These are phyloP conservation scores for Oryza coarctata DNA, from an alignment of 176 grass and related monocot genomes.

Conservation along the genomic window DNA sequence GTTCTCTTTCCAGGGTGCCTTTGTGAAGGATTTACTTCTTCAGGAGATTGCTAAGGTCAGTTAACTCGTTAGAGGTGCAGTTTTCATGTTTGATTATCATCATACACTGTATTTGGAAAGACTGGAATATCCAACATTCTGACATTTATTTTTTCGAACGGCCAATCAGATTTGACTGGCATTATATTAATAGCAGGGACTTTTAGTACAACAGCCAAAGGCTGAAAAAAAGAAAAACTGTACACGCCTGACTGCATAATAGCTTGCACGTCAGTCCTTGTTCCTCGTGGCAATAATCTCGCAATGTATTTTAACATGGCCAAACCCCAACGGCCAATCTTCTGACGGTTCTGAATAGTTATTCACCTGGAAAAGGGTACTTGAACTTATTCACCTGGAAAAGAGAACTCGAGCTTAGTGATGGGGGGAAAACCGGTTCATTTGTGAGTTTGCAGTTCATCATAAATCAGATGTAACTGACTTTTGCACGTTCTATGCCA, in stretches of 20 bases:
- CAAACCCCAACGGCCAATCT: no score
- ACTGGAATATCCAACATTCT: background rate
- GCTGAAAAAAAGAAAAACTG: no score
- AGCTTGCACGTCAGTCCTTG: no score
- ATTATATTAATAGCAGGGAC: no score
- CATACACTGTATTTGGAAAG: constrained; percentile 24
- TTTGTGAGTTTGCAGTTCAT: background rate
- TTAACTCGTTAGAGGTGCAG: background rate
- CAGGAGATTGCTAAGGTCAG: constrained; percentile 92
- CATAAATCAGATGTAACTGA: background rate
- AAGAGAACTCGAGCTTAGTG: constrained; percentile 4
- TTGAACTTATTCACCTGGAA: background rate
- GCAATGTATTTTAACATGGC: no score
- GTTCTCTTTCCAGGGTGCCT: constrained; percentile 75
- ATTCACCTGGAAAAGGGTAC: background rate
- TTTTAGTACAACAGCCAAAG: no score
- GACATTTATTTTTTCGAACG: no score
- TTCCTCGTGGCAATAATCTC: no score
- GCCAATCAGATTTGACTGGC: no score
- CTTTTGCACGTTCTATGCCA: background rate
- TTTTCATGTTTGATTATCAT: constrained; percentile 3
- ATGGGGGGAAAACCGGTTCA: background rate
- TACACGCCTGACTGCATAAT: no score
- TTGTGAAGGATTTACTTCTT: constrained; percentile 96
- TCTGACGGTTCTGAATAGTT: background rate